Evolutionary conservation across 2,329 filamentous ascomycete genomes (phyloP), one percentile per base, ranked within the genome.

Genomic region (Aspergillus sergii): DNA sequence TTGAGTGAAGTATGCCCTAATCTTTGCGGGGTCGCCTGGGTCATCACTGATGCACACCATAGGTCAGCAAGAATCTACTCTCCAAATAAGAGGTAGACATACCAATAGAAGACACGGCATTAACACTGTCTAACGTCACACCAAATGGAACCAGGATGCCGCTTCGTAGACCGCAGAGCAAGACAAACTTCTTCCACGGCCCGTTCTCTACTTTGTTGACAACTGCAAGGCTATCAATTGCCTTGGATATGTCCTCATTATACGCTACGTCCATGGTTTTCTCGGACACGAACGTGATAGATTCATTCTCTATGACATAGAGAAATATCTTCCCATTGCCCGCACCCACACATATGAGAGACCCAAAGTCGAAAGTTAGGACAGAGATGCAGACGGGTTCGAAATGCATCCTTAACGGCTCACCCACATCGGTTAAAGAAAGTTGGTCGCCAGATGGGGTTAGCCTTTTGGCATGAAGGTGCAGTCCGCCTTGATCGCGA

Each of bases 141-240:
- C 75, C 70, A 48, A 80, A 73, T 16, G 76, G 73, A 21, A 82
- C 68, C 50, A 84, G 66, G 57, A 75, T 75, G 41, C 82, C 82
- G 66, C 79, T 79, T 43, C 82, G 78, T 54, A 84, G 73, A 12
- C 82, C 82, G 66, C 81, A 83, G 14, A 83, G 73, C 14, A 82
- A 51, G 65, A 72, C 64, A 51, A 64, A 67, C 34, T 67, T 68
- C 14, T 63, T 58, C 23, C 63, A 60, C 6, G 59, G 39, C 4
- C 60, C 64, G 46, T 64, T 60, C 23, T 63, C 46, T 16, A 58
- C 36, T 59, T 69, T 63, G n/a, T 68, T 63, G 50, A 79, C 64
- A 16, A 71, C 63, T 34, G 70, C 71, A 66, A 78, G 65, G 46
- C 72, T 79, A 61, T 78, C 78, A 61, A 76, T 75, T 10, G 73